These are phyloP conservation scores for Trametes punicea DNA, from an alignment of 768 basidiomycete species.

Conservation along the genomic window DNA sequence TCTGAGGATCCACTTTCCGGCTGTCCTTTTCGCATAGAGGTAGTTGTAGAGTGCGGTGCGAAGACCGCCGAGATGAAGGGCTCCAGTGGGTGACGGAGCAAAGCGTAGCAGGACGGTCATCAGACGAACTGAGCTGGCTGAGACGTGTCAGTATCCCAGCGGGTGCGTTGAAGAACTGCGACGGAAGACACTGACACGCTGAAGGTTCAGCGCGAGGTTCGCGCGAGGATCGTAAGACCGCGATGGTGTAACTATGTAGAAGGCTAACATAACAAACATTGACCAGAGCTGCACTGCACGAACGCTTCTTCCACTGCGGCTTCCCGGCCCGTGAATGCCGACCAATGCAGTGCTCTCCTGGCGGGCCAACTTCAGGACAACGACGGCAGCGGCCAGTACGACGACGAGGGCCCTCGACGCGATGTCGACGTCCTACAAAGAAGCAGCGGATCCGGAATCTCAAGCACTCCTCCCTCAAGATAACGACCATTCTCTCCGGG, in stretches of 20 bases:
- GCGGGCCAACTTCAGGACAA: too few species aligned
- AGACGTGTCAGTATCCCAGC: too few species aligned
- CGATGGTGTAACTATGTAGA: too few species aligned
- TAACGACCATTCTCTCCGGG: neutral
- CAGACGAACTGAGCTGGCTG: neutral
- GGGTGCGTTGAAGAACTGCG: too few species aligned
- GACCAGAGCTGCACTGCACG: too few species aligned
- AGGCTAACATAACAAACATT: too few species aligned
- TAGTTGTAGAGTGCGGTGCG: constrained; percentile 94
- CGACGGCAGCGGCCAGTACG: neutral
- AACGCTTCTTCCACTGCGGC: too few species aligned
- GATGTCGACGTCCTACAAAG: constrained; percentile 16
- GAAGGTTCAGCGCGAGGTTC: too few species aligned
- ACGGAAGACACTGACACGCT: too few species aligned
- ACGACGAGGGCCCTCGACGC: neutral
- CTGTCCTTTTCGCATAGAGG: constrained; percentile 73
- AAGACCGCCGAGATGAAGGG: constrained; percentile 91
- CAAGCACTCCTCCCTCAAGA: constrained; percentile 14
- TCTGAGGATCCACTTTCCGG: constrained; percentile 87
- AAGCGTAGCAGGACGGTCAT: constrained; percentile 64
- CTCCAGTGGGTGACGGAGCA: constrained; percentile 95
- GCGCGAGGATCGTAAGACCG: too few species aligned
- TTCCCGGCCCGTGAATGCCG: too few species aligned
- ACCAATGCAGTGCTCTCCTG: too few species aligned
- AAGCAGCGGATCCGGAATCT: constrained; percentile 10